These are phyloP conservation scores for Claviceps purpurea DNA, from an alignment of 2,329 filamentous ascomycete genomes.

Conservation along the genomic window DNA sequence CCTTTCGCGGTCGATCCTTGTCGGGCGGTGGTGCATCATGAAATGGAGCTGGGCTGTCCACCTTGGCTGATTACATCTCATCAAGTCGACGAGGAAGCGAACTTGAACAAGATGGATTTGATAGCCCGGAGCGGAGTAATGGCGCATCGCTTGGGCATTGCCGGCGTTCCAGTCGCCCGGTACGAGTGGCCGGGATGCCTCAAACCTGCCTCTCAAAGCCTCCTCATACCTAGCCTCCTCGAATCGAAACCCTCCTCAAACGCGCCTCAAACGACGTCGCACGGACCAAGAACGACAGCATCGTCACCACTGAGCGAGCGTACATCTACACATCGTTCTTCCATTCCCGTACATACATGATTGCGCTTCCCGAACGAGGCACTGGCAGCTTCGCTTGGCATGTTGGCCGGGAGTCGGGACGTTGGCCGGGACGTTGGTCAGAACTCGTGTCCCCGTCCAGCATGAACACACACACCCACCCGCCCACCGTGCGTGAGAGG, in stretches of 20 bases:
- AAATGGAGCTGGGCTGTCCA: background rate
- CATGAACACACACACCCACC: too few relatives aligned
- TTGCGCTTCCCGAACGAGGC: conserved; percentile 1
- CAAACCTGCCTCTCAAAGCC: too few relatives aligned
- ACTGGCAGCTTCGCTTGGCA: background rate
- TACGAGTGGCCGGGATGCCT: too few relatives aligned
- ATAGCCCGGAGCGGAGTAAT: too few relatives aligned
- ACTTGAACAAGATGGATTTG: too few relatives aligned
- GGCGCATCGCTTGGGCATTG: too few relatives aligned
- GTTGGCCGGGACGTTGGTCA: background rate
- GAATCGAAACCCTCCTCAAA: too few relatives aligned
- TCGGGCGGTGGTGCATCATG: background rate
- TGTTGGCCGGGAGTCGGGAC: background rate
- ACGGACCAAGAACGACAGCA: background rate
- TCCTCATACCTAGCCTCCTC: too few relatives aligned
- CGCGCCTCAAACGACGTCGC: background rate
- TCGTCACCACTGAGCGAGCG: background rate
- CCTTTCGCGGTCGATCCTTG: background rate
- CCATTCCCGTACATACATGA: background rate
- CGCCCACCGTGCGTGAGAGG: too few relatives aligned
- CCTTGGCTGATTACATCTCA: background rate
- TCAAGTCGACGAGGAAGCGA: background rate
- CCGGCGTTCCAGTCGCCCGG: too few relatives aligned
- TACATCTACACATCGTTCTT: background rate
- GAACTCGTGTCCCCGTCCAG: too few relatives aligned